phyloP scores from a whole-genome alignment of 805 yeast genomes.

The Metschnikowia proteae region DNA sequence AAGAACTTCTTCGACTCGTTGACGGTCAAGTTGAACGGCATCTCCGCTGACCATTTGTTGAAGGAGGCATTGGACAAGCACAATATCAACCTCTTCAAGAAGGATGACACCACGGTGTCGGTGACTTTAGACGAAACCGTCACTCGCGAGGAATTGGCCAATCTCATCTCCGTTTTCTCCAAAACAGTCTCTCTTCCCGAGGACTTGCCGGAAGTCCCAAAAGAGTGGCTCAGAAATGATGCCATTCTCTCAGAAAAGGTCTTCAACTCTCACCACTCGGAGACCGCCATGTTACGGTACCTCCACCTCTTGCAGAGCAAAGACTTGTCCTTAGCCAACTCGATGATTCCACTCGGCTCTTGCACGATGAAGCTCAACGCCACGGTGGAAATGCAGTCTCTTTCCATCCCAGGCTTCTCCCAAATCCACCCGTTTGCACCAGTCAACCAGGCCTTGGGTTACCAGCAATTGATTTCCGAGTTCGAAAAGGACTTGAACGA shows the following conservation, averaged over 20 bases:
- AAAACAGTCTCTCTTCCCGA: conserved; percentile 16
- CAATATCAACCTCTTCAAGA: conserved; percentile 76
- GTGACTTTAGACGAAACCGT: conserved; percentile 92
- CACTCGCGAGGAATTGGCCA: conserved; percentile 53
- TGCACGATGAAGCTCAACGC: conserved; percentile 98
- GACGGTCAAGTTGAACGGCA: conserved; percentile 53
- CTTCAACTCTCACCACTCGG: conserved; percentile 85
- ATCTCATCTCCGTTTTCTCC: conserved; percentile 60
- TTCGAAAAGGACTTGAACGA: conserved; percentile 82
- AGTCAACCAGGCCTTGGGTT: conserved; percentile 81
- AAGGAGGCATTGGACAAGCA: conserved; percentile 52
- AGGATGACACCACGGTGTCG: conserved; percentile 57
- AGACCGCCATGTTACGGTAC: conserved; percentile 92
- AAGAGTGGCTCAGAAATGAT: conserved; percentile 51
- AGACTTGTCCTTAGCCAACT: conserved; percentile 89
- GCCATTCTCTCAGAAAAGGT: conserved; percentile 65
- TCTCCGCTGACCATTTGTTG: conserved; percentile 54
- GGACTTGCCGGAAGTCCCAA: conserved; percentile 49
- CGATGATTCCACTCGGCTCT: conserved; percentile 97
- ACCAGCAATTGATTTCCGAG: conserved; percentile 67
- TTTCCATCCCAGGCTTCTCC: conserved; percentile 91
- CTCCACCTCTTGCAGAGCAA: conserved; percentile 76
- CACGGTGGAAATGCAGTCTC: conserved; percentile 90
- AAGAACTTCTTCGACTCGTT: conserved; percentile 82
- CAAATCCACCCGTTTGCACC: conserved; percentile 94